Base-by-base conservation (phyloP, 83 land plant species). In the Picea engelmannii region DNA sequence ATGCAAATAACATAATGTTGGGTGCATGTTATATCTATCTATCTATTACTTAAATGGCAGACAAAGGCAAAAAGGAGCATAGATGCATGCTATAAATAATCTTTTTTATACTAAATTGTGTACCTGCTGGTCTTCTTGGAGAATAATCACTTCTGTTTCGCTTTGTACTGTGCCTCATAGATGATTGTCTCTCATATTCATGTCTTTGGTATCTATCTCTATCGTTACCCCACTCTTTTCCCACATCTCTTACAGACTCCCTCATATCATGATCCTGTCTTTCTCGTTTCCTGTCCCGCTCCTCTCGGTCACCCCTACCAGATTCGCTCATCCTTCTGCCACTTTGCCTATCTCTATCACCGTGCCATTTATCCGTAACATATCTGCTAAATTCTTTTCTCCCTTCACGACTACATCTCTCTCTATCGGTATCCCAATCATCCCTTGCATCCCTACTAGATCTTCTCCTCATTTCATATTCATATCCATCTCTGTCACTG, bases 91-190 rank as follows among this genome's bases (percentile, higher is more conserved):
- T 21, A 40, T 62, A 11, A 3, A 52, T 11, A 52, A 52, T 52
- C 13, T 52, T 52, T 49, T 52, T 52, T 3, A 52, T 52, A 49
- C 67, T 12, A 62, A 23, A 24, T 35, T 75, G 66, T 60, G 61
- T 68, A 88, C 89, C 86, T 60, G 88, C 85, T 68, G 88, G 82
- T 47, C 84, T 81, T 83, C 85, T 86, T 27, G 86, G 73, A 18
- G 78, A 65, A 49, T 78, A 35, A 18, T 83, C 94, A 82, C 82
- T 79, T 84, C 84, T 89, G 59, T 84, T 83, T 62, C 89, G 80
- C 49, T 87, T 93, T 67, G 89, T 81, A 38, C 79, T 79, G 73
- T 83, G 77, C 13, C 88, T 84, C 65, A 58, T 65, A 24, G 68
- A 38, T 69, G 63, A 21, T 11, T 81, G 83, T 15, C 40, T 47